Evolutionary conservation across 2,329 filamentous ascomycete species (phyloP).

Genomic region (Colletotrichum sp.): DNA sequence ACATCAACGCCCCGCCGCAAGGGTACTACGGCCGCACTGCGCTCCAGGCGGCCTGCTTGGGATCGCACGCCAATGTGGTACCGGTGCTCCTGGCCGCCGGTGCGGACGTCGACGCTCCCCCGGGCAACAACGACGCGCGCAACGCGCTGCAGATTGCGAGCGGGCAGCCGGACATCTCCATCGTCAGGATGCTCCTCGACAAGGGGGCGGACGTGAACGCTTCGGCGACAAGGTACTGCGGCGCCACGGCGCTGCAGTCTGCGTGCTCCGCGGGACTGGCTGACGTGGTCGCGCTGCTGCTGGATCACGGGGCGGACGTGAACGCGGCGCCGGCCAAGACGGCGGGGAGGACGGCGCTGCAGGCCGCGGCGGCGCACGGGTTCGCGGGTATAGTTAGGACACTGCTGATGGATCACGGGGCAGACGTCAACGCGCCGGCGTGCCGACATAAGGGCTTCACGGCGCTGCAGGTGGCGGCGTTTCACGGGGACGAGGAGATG

Average conservation of each 20-base stretch:
- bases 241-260: conserved; percentile 42
- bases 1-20: conserved; percentile 35
- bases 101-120: conserved; percentile 36
- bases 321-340: conserved; percentile 28
- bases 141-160: conserved; percentile 46
- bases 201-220: conserved; percentile 34
- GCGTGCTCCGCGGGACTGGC: conserved; percentile 33
- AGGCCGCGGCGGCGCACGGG: conserved; percentile 21
- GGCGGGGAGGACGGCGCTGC: conserved; percentile 26
- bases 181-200: conserved; percentile 32
- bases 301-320: conserved; percentile 36
- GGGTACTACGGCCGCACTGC: conserved; percentile 41
- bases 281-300: conserved; percentile 28
- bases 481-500: conserved; percentile 38
- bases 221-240: conserved; percentile 33
- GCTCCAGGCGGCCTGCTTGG: conserved; percentile 38
- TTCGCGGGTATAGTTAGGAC: conserved; percentile 10
- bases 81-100: conserved; percentile 32
- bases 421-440: conserved; percentile 23
- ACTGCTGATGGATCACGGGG: conserved; percentile 19
- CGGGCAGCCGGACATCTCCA: conserved; percentile 22
- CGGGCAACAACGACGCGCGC: conserved; percentile 35
- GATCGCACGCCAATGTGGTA: conserved; percentile 28
- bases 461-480: conserved; percentile 34
- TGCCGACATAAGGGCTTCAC: conserved; percentile 30